These are phyloP conservation scores for Cucurbita ficifolia DNA, from an alignment of 306 rosid genomes.

Conservation along the genomic window DNA sequence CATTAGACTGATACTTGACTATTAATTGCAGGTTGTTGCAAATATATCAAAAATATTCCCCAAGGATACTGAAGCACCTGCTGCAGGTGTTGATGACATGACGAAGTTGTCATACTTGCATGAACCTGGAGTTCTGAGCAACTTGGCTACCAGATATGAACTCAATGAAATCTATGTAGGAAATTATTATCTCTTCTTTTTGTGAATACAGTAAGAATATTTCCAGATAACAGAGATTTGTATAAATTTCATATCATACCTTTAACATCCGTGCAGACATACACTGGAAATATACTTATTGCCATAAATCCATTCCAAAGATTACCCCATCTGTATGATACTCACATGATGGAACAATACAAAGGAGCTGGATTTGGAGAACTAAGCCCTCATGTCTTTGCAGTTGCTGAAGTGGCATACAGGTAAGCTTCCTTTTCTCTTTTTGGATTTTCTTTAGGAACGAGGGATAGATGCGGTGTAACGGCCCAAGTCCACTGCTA, in stretches of 20 bases:
- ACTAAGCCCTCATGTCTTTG: conserved; percentile 98
- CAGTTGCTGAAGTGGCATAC: conserved; percentile 98
- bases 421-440: conserved; percentile 30
- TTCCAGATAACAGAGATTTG: conserved; percentile 11
- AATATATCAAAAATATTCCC: conserved; percentile 86
- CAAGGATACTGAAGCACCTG: conserved; percentile 89
- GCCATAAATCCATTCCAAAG: conserved; percentile 99
- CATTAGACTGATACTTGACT: conserved; percentile 11
- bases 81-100: conserved; percentile 99
- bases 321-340: conserved; percentile 83
- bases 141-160: conserved; percentile 95
- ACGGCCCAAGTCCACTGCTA: too few species aligned
- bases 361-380: conserved; percentile 96
- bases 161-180: conserved; percentile 97
- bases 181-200: conserved; percentile 8
- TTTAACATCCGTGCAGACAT: conserved; percentile 55
- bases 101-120: conserved; percentile 96
- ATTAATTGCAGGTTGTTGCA: conserved; percentile 42
- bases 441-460: not conserved
- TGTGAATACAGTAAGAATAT: conserved; percentile 6
- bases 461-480: not conserved
- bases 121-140: conserved; percentile 94
- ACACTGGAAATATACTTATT: conserved; percentile 94
- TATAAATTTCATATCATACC: conserved; percentile 14
- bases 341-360: conserved; percentile 98